Evolutionary conservation across 2,329 filamentous ascomycete species (phyloP).

Genomic region (Septoria linicola): DNA sequence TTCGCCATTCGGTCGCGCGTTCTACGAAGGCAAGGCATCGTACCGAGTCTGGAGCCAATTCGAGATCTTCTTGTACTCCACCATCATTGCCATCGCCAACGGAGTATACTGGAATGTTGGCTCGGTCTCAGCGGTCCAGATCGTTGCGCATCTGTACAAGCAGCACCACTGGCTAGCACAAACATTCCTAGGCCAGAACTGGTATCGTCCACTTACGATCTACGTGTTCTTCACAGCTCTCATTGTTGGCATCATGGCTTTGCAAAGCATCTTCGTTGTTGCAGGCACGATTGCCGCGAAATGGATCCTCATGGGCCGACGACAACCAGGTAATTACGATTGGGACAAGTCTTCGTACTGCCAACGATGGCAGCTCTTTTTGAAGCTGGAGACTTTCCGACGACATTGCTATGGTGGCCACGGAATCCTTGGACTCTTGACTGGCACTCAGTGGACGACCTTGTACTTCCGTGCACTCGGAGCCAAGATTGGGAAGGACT

Average conservation of each 20-base stretch:
- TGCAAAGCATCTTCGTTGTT: conserved; percentile 48
- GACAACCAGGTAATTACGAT: conserved; percentile 55
- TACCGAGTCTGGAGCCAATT: conserved; percentile 53
- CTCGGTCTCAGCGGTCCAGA: conserved; percentile 50
- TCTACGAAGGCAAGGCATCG: conserved; percentile 52
- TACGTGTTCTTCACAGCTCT: conserved; percentile 44
- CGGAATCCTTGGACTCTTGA: conserved; percentile 55
- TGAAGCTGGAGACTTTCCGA: conserved; percentile 53
- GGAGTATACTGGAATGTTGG: conserved; percentile 54
- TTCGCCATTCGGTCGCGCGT: conserved; percentile 56
- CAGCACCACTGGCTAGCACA: conserved; percentile 12
- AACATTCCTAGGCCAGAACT: conserved; percentile 18
- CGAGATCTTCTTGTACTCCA: conserved; percentile 53
- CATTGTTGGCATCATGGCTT: conserved; percentile 46
- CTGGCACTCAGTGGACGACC: conserved; percentile 54
- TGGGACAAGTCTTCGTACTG: conserved; percentile 57
- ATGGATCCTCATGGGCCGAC: conserved; percentile 54
- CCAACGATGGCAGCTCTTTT: conserved; percentile 58
- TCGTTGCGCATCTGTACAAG: conserved; percentile 43
- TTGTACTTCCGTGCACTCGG: conserved; percentile 57
- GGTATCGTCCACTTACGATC: conserved; percentile 40
- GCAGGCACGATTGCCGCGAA: conserved; percentile 49
- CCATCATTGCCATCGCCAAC: conserved; percentile 48
- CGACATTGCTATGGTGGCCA: conserved; percentile 52
- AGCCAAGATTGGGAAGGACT: conserved; percentile 55